Percentiles rank a stretch among this genome's conserved stretches.
phyloP scores from a whole-genome alignment of 768 basidiomycete species.

The Amanita molliuscula region DNA sequence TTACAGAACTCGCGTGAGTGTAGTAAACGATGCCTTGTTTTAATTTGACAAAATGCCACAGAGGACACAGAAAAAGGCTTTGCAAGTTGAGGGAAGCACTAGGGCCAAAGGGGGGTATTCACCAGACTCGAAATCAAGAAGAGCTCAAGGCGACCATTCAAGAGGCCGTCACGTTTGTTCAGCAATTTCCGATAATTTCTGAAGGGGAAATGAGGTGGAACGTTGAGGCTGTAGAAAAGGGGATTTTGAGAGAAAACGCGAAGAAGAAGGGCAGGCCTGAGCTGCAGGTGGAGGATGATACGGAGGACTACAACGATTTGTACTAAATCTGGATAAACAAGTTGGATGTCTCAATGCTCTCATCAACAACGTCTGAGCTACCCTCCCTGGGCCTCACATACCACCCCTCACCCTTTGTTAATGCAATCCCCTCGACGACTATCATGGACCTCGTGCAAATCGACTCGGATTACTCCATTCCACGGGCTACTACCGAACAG shows the following conservation, averaged over 20 bases:
- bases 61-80: background rate
- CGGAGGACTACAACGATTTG: background rate
- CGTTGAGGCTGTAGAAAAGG: constrained; percentile 20
- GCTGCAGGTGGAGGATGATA: constrained; percentile 13
- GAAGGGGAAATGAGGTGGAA: constrained; percentile 14
- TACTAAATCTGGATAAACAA: background rate
- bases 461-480: constrained; percentile 1
- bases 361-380: background rate
- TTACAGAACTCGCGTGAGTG: constrained; percentile 24
- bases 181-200: constrained; percentile 12
- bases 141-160: constrained; percentile 17
- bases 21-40: constrained; percentile 9
- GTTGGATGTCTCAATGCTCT: background rate
- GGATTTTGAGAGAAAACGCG: constrained; percentile 17
- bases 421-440: background rate
- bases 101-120: background rate
- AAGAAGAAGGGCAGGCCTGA: constrained; percentile 11
- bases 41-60: background rate
- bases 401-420: background rate
- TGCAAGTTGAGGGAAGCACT: background rate
- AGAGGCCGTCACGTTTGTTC: constrained; percentile 18
- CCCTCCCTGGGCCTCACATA: background rate
- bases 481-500: background rate
- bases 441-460: constrained; percentile 1
- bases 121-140: background rate